A percentile compares a stretch with the other conserved stretches of the same genome.
phyloP scores from a whole-genome alignment of 2,329 filamentous ascomycete genomes.

The Aspergillus puulaauensis region DNA sequence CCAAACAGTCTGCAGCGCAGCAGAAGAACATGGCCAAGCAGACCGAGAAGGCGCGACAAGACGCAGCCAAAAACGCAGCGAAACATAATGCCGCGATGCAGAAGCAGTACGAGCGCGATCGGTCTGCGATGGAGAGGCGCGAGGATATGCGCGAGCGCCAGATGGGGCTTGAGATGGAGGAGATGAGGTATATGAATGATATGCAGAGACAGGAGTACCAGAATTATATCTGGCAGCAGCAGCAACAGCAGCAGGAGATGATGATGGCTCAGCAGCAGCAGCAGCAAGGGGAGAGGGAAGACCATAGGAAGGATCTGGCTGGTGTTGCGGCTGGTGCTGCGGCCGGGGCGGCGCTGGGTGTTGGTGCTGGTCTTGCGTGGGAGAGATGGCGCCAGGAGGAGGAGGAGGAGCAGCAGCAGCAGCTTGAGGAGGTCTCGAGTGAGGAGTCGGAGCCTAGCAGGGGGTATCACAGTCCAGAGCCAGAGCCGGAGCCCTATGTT shows the following conservation, averaged over 20 bases:
- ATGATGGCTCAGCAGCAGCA: neutral
- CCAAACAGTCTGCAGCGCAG: neutral
- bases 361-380: neutral
- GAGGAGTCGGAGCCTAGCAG: neutral
- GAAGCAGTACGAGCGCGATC: neutral
- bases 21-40: neutral
- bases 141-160: no score
- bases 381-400: neutral
- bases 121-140: no score
- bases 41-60: neutral
- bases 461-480: neutral
- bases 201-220: no score
- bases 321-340: neutral
- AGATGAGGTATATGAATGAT: no score
- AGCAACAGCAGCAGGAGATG: neutral
- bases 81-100: neutral
- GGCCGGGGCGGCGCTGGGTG: neutral
- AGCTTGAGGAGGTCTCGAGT: neutral
- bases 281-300: neutral
- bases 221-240: no score
- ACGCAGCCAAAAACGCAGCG: neutral
- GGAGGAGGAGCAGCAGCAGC: neutral
- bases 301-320: neutral
- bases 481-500: neutral
- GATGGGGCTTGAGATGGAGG: no score